Conservation (phyloP, 257 asterid species). For the Leptodermis oblonga region DNA sequence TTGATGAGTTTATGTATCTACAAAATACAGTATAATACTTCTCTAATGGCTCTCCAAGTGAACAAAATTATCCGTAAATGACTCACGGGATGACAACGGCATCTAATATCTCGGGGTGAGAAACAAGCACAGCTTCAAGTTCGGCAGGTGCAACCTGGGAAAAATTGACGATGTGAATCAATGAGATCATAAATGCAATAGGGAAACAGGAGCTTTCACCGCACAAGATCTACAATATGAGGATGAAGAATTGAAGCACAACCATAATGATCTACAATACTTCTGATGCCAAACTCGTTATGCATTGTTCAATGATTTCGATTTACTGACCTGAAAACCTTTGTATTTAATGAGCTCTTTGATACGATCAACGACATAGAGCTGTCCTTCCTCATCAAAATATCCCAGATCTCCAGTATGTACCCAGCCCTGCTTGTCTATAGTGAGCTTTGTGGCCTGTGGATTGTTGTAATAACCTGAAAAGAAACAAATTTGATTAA, state of each 20-base stretch:
- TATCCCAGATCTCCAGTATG: conserved; percentile 98
- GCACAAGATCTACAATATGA: not conserved
- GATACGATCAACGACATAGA: conserved; percentile 86
- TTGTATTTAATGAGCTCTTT: conserved; percentile 93
- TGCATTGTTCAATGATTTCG: not conserved
- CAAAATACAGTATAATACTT: not conserved
- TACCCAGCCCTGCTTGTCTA: conserved; percentile 92
- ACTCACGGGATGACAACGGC: conserved; percentile 95
- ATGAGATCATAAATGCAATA: not conserved
- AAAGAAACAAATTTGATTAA: not conserved
- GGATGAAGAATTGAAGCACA: not conserved
- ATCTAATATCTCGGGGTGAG: conserved; percentile 88
- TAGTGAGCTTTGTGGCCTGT: conserved; percentile 74
- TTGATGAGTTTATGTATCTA: not conserved
- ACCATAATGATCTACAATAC: not conserved
- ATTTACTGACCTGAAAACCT: conserved; percentile 68
- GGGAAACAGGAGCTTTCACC: not conserved
- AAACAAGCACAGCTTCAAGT: conserved; percentile 89
- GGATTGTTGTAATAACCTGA: conserved; percentile 80
- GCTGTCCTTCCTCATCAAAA: conserved; percentile 77
- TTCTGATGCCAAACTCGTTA: not conserved
- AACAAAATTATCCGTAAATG: not conserved
- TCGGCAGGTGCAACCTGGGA: conserved; percentile 97
- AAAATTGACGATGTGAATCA: not conserved
- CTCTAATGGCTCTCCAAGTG: not conserved